Conservation (phyloP, 73 alveolate genomes). For the Paramecium octaurelia region DNA sequence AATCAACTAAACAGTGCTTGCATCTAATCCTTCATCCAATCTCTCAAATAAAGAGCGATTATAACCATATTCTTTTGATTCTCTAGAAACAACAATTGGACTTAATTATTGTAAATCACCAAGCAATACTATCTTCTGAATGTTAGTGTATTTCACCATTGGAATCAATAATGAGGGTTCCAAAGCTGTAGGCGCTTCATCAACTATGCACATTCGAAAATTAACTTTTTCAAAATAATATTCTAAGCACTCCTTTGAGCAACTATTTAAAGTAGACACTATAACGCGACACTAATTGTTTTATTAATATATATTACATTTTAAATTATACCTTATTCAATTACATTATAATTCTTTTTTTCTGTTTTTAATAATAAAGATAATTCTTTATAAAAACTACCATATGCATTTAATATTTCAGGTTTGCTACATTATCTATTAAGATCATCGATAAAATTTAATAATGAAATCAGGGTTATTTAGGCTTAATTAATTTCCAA, state of each 20-base stretch:
- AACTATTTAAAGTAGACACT: conserved; percentile 2
- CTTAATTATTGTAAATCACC: background rate
- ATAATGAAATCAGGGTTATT: background rate
- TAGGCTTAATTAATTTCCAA: background rate
- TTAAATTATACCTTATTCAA: background rate
- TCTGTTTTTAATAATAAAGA: background rate
- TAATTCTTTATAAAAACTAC: background rate
- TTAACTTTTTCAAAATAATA: background rate
- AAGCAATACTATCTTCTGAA: background rate
- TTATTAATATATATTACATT: background rate
- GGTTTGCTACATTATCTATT: background rate
- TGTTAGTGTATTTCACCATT: background rate
- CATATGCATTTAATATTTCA: background rate
- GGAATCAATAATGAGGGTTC: background rate
- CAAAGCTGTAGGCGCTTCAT: conserved; percentile 28
- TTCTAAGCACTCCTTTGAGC: background rate
- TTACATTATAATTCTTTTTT: background rate
- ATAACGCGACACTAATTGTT: background rate
- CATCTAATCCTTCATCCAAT: background rate
- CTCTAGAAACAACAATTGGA: background rate
- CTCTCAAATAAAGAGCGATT: conserved; percentile 1
- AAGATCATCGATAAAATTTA: background rate
- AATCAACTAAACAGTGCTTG: background rate
- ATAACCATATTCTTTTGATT: background rate
- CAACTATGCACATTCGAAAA: background rate